Conservation (phyloP, 1,284 basidiomycete genomes). For the Waitea zeae region DNA sequence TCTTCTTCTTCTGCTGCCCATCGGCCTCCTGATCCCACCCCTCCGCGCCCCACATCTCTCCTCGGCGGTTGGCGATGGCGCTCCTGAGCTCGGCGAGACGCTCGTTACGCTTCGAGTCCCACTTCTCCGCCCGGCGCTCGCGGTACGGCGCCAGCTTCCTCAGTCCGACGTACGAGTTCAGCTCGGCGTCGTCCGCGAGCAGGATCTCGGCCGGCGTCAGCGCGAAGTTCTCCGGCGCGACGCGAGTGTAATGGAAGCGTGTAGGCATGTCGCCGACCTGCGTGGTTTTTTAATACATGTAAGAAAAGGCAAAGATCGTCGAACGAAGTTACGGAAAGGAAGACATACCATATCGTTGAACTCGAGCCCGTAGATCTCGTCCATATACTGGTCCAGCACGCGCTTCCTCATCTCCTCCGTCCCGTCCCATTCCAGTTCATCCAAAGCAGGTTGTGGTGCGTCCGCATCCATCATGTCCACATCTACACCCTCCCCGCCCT, state of each 20-base stretch:
- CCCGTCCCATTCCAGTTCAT: conserved; percentile 60
- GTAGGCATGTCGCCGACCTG: conserved; percentile 85
- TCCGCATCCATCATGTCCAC: conserved; percentile 58
- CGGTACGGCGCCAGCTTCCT: conserved; percentile 89
- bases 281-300: neutral
- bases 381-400: conserved; percentile 76
- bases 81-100: conserved; percentile 62
- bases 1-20: conserved; percentile 25
- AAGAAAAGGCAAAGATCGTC: too few species aligned
- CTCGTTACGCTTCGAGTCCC: conserved; percentile 48
- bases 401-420: conserved; percentile 75
- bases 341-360: conserved; percentile 85
- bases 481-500: conserved; percentile 32
- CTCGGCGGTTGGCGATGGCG: conserved; percentile 22
- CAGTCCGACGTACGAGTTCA: conserved; percentile 81
- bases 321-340: conserved; percentile 2
- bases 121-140: conserved; percentile 27
- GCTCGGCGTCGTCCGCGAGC: conserved; percentile 81
- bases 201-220: conserved; percentile 82
- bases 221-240: conserved; percentile 51
- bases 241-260: conserved; percentile 81
- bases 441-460: conserved; percentile 12
- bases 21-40: conserved; percentile 3
- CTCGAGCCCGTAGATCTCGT: conserved; percentile 78
- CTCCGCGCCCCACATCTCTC: conserved; percentile 4